A percentile compares a stretch with the other conserved stretches of the same genome.
Evolutionary conservation across 2,329 filamentous ascomycete species (phyloP).

Genomic region (Ophiostoma triangulosporum): DNA sequence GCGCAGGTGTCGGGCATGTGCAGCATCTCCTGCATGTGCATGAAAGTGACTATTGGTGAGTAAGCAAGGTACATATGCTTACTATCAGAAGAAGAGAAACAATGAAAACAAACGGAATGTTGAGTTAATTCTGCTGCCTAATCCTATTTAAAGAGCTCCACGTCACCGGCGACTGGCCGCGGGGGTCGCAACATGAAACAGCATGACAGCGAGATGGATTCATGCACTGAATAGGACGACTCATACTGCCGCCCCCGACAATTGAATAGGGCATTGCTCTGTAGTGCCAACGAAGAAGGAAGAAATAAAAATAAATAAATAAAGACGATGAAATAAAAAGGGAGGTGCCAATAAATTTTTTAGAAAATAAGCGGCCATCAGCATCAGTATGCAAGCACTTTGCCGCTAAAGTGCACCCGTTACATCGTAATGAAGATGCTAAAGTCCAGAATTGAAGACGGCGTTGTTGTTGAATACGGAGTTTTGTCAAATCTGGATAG

Average conservation of each 20-base stretch:
- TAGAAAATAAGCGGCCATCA: not conserved
- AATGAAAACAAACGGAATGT: not conserved
- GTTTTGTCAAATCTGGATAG: not conserved
- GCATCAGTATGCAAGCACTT: not conserved
- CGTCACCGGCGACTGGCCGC: not conserved
- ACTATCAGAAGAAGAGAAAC: not conserved
- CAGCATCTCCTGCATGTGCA: too few species aligned
- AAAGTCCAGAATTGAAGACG: not conserved
- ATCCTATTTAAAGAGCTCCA: not conserved
- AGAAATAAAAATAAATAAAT: not conserved
- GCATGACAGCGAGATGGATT: not conserved
- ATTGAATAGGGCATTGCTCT: too few species aligned
- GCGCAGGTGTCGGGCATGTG: too few species aligned
- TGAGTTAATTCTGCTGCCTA: not conserved
- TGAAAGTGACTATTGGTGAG: too few species aligned
- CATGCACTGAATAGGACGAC: not conserved
- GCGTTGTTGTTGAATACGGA: not conserved
- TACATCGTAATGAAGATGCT: not conserved
- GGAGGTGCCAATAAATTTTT: not conserved
- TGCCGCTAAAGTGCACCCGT: not conserved
- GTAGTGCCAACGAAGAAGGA: not conserved
- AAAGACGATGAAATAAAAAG: not conserved
- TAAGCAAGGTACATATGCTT: too few species aligned
- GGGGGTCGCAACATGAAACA: not conserved
- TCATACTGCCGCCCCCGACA: too few species aligned